Base-by-base conservation (phyloP, 2,329 filamentous ascomycete genomes). In the Paracamarosporium sp. region DNA sequence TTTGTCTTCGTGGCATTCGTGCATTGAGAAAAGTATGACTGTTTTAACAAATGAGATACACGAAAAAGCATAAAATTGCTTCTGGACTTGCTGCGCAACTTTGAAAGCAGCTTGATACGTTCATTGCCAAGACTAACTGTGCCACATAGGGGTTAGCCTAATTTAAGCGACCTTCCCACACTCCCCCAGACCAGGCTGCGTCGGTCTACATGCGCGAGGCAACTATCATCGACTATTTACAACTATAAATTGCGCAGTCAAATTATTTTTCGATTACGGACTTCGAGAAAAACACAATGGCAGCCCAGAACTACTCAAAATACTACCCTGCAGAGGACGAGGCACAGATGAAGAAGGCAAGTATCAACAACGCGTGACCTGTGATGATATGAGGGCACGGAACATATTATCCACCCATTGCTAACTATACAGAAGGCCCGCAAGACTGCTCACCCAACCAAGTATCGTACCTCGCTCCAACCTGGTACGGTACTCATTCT, bases 271-370 rank as follows among this genome's bases (percentile, higher is more conserved):
- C 9, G 5, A 20, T 27, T 25, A 24, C 20, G 8, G 20, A 38
- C 15, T 28, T 20, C 40, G 11, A 40, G 41, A 22, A 43, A 41
- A 36, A 31, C 46, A 56, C 57, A 50, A 75, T 74, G 71, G 55
- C 63, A 45, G 69, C 71, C 52, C 70, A 97, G 81, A 96, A 96
- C 90, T 93, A 93, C 76, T 88, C 91, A 85, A 98, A 97, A 86
- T 98, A 94, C 91, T 98, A 98, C 85, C 91, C 93, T 80, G 91
- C 92, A 77, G 91, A 97, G 82, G 94, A 97, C 82, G 91, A 95
- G 79, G 80, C 87, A 80, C 85, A 90, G 82, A 86, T 89, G 79
- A 96, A 93, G 89, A 94, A 96, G 91, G 95, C 98, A 87, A 86
- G 92, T 89, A 50, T n/a, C 5, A 33, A 27, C 24, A 47, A 30